Conservation (phyloP, 306 rosid species). For the Dalbergia cochinchinensis region DNA sequence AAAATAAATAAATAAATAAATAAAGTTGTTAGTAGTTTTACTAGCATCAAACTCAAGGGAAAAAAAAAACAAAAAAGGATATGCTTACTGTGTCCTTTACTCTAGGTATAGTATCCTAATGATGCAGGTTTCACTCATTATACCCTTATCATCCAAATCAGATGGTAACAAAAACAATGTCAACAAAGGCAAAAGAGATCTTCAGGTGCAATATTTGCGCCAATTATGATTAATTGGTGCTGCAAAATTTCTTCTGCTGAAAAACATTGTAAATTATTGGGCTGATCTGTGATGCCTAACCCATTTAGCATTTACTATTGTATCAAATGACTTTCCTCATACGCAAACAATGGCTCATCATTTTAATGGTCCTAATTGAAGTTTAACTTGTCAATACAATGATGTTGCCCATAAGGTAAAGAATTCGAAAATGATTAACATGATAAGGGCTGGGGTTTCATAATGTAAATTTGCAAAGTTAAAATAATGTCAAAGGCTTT, state of each 20-base stretch:
- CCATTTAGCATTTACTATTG: conserved; percentile 24
- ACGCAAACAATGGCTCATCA: conserved; percentile 63
- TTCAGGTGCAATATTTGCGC: conserved; percentile 6
- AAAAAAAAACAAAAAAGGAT: neutral
- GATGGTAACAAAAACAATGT: conserved; percentile 9
- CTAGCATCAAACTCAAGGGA: conserved; percentile 38
- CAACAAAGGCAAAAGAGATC: conserved; percentile 32
- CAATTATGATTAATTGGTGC: conserved; percentile 27
- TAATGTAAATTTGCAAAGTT: conserved; percentile 47
- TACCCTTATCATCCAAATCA: conserved; percentile 24
- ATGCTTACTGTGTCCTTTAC: conserved; percentile 34
- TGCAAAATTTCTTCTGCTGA: conserved; percentile 21
- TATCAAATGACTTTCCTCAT: conserved; percentile 57
- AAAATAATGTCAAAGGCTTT: conserved; percentile 41
- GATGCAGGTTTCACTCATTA: conserved; percentile 9
- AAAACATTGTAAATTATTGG: conserved; percentile 37
- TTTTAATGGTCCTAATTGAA: conserved; percentile 44
- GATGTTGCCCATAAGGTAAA: conserved; percentile 45
- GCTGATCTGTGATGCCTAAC: conserved; percentile 45
- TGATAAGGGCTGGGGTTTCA: conserved; percentile 39
- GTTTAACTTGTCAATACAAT: conserved; percentile 43
- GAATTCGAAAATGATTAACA: conserved; percentile 47
- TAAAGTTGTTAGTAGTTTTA: conserved; percentile 41
- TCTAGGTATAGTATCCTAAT: conserved; percentile 33
- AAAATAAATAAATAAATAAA: neutral